These are phyloP conservation scores for Solanum aculeatissimum DNA, from an alignment of 305 asterid species.

Conservation along the genomic window DNA sequence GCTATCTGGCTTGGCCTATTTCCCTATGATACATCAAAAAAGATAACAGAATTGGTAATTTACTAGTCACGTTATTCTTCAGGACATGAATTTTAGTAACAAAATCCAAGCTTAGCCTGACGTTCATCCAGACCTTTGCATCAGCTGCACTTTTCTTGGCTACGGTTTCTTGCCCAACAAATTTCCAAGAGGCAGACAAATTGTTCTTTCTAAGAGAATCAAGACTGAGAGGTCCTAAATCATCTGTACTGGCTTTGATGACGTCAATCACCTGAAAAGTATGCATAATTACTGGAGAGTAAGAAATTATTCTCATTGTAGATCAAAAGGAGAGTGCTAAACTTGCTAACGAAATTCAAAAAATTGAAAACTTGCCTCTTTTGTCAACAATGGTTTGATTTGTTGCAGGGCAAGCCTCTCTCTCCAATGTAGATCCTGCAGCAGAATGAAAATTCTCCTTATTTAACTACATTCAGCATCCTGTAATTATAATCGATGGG, in stretches of 20 bases:
- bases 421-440: conserved; percentile 74
- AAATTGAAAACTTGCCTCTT: conserved; percentile 40
- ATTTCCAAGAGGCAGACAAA: conserved; percentile 76
- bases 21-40: conserved; percentile 9
- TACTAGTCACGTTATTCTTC: neutral
- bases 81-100: neutral
- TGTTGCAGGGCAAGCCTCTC: conserved; percentile 64
- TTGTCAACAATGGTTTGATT: conserved; percentile 63
- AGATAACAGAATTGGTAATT: conserved; percentile 14
- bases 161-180: conserved; percentile 29
- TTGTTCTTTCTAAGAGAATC: conserved; percentile 57
- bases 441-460: conserved; percentile 2
- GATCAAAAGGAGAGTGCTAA: neutral
- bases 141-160: conserved; percentile 23
- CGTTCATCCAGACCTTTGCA: conserved; percentile 40
- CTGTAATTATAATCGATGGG: neutral
- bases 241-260: conserved; percentile 56
- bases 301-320: neutral
- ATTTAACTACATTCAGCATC: conserved; percentile 2
- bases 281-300: conserved; percentile 7
- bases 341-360: neutral
- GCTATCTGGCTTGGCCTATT: conserved; percentile 27
- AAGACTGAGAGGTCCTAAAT: conserved; percentile 66
- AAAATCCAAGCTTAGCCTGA: neutral
- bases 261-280: conserved; percentile 63